A percentile compares a stretch with the other conserved stretches of the same genome.
phyloP scores from a whole-genome alignment of 2,329 filamentous ascomycete species.

The Drechslera avenae region DNA sequence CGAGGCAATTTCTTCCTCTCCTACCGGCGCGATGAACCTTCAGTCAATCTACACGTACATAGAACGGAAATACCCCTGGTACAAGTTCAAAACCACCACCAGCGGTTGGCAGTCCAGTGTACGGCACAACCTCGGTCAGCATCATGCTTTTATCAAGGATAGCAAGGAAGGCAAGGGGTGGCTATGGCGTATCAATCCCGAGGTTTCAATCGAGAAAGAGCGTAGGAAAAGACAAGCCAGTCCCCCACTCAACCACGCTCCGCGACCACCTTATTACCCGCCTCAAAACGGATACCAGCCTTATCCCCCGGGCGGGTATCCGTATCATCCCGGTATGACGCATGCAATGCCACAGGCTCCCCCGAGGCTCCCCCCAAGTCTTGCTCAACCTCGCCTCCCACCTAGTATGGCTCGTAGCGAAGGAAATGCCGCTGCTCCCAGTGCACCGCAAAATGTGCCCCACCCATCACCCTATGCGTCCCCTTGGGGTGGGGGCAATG shows the following conservation, averaged over 20 bases:
- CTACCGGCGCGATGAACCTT: conserved; percentile 63
- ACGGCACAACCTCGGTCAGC: conserved; percentile 66
- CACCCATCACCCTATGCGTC: conserved; percentile 44
- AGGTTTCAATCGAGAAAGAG: conserved; percentile 65
- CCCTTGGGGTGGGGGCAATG: conserved; percentile 43
- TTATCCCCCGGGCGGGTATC: conserved; percentile 35
- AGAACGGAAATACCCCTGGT: conserved; percentile 67
- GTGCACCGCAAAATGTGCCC: conserved; percentile 33
- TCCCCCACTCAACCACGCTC: conserved; percentile 46
- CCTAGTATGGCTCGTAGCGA: conserved; percentile 43
- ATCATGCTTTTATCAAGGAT: conserved; percentile 64
- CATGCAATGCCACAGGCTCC: conserved; percentile 40
- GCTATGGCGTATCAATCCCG: conserved; percentile 65
- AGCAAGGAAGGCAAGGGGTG: conserved; percentile 67
- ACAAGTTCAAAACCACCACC: conserved; percentile 64
- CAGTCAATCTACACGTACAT: conserved; percentile 70
- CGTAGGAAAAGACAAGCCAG: conserved; percentile 57
- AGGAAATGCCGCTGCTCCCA: conserved; percentile 28
- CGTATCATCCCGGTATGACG: conserved; percentile 39
- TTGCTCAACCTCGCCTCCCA: conserved; percentile 41
- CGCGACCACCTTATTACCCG: conserved; percentile 40
- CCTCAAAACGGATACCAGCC: conserved; percentile 37
- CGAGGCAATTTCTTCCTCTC: conserved; percentile 63
- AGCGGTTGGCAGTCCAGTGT: conserved; percentile 71
- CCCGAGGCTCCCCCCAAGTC: conserved; percentile 36